phyloP scores from a whole-genome alignment of 805 yeast species.

The Debaryomyces castellii region DNA sequence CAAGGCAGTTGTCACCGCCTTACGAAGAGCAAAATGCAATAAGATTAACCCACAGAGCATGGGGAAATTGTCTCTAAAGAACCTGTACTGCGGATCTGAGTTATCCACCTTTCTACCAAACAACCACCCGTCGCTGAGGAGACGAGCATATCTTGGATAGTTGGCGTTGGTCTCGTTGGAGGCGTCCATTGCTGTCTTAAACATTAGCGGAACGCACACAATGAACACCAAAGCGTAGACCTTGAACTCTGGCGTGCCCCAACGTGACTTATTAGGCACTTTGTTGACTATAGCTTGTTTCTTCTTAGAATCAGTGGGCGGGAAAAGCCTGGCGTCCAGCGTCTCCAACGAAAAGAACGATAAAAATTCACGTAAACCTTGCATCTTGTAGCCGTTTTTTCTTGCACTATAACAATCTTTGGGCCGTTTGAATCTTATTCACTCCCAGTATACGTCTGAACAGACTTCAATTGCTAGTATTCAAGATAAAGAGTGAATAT shows the following conservation, averaged over 20 bases:
- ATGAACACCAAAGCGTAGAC: conserved; percentile 63
- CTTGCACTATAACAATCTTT: neutral
- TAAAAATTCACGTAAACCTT: conserved; percentile 14
- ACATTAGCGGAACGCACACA: conserved; percentile 78
- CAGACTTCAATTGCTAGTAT: neutral
- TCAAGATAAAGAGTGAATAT: neutral
- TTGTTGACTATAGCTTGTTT: conserved; percentile 28
- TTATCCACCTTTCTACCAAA: conserved; percentile 90
- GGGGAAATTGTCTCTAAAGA: conserved; percentile 79
- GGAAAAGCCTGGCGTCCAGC: conserved; percentile 49
- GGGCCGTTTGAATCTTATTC: neutral
- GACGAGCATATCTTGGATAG: conserved; percentile 58
- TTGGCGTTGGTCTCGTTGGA: conserved; percentile 74
- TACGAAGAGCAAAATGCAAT: conserved; percentile 55
- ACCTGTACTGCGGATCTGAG: conserved; percentile 85
- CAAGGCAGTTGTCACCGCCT: conserved; percentile 19
- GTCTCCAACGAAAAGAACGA: conserved; percentile 51
- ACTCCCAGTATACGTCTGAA: neutral
- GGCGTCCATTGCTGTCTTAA: conserved; percentile 77
- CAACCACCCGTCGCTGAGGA: conserved; percentile 82
- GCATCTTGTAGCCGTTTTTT: neutral
- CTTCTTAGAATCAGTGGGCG: conserved; percentile 33
- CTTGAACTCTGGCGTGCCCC: conserved; percentile 77
- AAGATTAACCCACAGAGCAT: conserved; percentile 54
- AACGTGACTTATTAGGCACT: conserved; percentile 49